phyloP scores from a whole-genome alignment of 768 basidiomycete species.

The Leccinum uliginosum region DNA sequence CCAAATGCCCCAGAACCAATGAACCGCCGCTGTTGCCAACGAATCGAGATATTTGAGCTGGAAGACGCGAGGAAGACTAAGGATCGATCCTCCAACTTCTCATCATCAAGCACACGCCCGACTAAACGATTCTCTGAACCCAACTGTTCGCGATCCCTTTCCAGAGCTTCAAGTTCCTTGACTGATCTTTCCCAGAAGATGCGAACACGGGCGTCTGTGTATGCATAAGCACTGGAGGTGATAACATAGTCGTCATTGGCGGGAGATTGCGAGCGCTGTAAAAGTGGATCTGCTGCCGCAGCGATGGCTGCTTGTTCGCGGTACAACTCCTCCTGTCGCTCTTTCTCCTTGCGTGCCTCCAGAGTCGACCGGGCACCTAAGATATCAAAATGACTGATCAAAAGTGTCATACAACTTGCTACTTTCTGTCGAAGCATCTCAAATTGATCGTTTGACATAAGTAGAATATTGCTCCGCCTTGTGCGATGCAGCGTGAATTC shows the following conservation, averaged over 20 bases:
- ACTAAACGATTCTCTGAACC: constrained; percentile 70
- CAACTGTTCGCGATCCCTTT: constrained; percentile 54
- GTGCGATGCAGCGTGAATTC: constrained; percentile 90
- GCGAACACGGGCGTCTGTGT: constrained; percentile 61
- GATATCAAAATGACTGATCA: constrained; percentile 97
- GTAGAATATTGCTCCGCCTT: constrained; percentile 81
- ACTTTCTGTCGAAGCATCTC: constrained; percentile 87
- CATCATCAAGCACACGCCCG: constrained; percentile 91
- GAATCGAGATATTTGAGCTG: constrained; percentile 91
- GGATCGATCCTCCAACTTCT: constrained; percentile 90
- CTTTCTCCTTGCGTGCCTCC: constrained; percentile 88
- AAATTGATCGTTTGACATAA: constrained; percentile 86
- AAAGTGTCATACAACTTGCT: constrained; percentile 92
- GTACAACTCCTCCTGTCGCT: constrained; percentile 64
- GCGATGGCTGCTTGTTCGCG: constrained; percentile 50
- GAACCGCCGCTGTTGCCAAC: constrained; percentile 98
- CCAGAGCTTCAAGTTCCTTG: constrained; percentile 57
- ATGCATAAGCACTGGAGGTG: constrained; percentile 34
- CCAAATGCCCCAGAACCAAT: constrained; percentile 99
- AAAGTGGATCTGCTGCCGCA: constrained; percentile 45
- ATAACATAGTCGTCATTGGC: constrained; percentile 34
- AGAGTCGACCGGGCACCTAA: constrained; percentile 86
- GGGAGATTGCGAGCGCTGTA: constrained; percentile 37
- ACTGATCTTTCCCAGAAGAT: constrained; percentile 72
- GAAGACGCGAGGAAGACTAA: constrained; percentile 92